phyloP scores from a whole-genome alignment of 2,329 filamentous ascomycete species.

The Keithomyces neogunnii region DNA sequence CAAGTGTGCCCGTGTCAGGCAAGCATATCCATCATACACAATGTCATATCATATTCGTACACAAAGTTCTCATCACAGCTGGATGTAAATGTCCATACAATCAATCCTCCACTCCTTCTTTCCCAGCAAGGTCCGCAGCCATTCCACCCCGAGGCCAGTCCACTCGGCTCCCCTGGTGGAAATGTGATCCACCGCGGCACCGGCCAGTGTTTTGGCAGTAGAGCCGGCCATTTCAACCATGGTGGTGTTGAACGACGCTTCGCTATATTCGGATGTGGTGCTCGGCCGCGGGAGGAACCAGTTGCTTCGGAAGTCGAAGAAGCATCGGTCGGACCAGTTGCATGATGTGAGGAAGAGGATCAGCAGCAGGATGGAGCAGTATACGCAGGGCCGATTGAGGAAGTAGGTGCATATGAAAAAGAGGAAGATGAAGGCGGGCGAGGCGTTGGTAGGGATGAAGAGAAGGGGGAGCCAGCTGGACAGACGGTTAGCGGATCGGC shows the following conservation, averaged over 20 bases:
- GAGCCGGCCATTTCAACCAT: slow-evolving; percentile 54
- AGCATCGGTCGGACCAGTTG: slow-evolving; percentile 81
- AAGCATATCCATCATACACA: not conserved
- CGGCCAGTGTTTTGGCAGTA: slow-evolving; percentile 59
- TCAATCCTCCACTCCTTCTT: slow-evolving; percentile 84
- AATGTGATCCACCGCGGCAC: slow-evolving; percentile 56
- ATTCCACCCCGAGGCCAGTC: slow-evolving; percentile 74
- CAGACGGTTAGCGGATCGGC: not conserved
- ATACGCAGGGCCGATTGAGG: slow-evolving; percentile 92
- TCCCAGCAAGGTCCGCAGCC: slow-evolving; percentile 74
- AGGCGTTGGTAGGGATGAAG: slow-evolving; percentile 81
- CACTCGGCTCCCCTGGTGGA: slow-evolving; percentile 51
- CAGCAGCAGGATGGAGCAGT: slow-evolving; percentile 91
- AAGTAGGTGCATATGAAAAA: slow-evolving; percentile 93
- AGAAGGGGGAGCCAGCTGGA: slow-evolving; percentile 75
- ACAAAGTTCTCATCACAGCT: slow-evolving; percentile 33
- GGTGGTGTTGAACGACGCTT: slow-evolving; percentile 36
- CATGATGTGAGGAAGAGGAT: slow-evolving; percentile 90
- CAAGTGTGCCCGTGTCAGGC: not conserved
- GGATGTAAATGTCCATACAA: slow-evolving; percentile 80
- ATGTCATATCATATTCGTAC: not conserved
- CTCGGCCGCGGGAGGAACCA: slow-evolving; percentile 78
- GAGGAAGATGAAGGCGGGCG: slow-evolving; percentile 76
- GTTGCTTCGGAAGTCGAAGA: slow-evolving; percentile 86
- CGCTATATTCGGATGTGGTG: slow-evolving; percentile 16